phyloP scores from a whole-genome alignment of 2,329 filamentous ascomycete species.

The Cercospora zeina region DNA sequence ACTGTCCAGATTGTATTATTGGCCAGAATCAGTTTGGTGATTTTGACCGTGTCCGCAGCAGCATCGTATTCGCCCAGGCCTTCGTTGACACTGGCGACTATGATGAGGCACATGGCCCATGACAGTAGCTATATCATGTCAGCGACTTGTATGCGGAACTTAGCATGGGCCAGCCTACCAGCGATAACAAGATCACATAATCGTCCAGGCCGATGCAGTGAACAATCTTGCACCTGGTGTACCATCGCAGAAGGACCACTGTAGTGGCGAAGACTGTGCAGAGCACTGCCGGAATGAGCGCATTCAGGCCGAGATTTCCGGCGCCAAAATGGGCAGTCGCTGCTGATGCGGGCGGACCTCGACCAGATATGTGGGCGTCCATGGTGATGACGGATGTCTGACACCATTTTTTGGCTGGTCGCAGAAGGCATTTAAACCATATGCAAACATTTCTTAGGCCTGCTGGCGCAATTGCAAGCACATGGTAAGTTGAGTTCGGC shows the following conservation, averaged over 20 bases:
- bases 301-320: conserved; percentile 36
- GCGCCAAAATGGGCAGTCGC: conserved; percentile 27
- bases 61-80: conserved; percentile 32
- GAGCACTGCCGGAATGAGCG: conserved; percentile 39
- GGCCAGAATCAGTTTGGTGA: conserved; percentile 38
- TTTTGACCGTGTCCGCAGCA: conserved; percentile 22
- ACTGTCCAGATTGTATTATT: conserved; percentile 40
- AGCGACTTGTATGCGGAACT: neutral
- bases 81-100: conserved; percentile 31
- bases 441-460: neutral
- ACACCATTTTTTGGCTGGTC: neutral
- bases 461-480: neutral
- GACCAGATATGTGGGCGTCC: neutral
- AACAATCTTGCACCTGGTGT: conserved; percentile 39
- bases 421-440: neutral
- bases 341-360: conserved; percentile 17
- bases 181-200: conserved; percentile 40
- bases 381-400: neutral
- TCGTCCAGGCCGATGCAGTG: conserved; percentile 42
- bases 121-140: conserved; percentile 31
- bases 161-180: conserved; percentile 30
- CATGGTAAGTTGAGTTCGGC: neutral
- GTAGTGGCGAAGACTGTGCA: conserved; percentile 36
- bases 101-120: conserved; percentile 37
- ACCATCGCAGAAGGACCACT: conserved; percentile 41